Percentiles rank a stretch among this genome's conserved stretches.
Conservation (phyloP, 2,329 filamentous ascomycete genomes). For the Calonectria multiphialidica region DNA sequence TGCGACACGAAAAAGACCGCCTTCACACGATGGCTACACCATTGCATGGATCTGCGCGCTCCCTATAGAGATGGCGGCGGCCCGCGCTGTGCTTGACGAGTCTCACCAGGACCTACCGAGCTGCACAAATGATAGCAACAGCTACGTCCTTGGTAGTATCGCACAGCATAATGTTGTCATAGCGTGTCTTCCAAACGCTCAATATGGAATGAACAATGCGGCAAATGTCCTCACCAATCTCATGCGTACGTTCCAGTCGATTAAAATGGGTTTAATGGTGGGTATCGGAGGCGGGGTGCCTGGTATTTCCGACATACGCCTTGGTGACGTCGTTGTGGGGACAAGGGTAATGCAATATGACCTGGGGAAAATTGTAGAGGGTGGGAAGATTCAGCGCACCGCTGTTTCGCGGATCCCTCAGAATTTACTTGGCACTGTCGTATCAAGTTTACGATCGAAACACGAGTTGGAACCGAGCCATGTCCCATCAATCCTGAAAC, state of each 20-base stretch:
- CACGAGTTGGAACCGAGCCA: background rate
- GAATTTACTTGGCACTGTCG: background rate
- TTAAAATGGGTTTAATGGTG: slow-evolving; percentile 33
- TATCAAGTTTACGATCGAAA: slow-evolving; percentile 26
- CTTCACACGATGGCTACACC: slow-evolving; percentile 16
- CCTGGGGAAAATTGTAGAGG: slow-evolving; percentile 31
- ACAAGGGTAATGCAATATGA: slow-evolving; percentile 44
- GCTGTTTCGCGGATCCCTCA: background rate
- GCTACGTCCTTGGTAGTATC: slow-evolving; percentile 39
- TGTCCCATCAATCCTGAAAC: background rate
- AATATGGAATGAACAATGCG: slow-evolving; percentile 40
- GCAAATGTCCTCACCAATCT: slow-evolving; percentile 38
- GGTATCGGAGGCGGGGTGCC: slow-evolving; percentile 39
- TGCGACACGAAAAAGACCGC: background rate
- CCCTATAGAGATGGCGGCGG: slow-evolving; percentile 41
- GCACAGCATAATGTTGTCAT: slow-evolving; percentile 41
- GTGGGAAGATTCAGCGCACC: slow-evolving; percentile 11
- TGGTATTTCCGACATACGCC: slow-evolving; percentile 31
- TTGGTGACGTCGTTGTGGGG: slow-evolving; percentile 44
- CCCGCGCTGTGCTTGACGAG: slow-evolving; percentile 43
- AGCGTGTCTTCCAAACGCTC: slow-evolving; percentile 35
- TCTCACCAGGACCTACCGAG: slow-evolving; percentile 18
- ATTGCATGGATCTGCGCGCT: slow-evolving; percentile 50
- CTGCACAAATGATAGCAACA: slow-evolving; percentile 34
- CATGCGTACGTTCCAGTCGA: slow-evolving; percentile 55